Evolutionary conservation across 2,329 filamentous ascomycete genomes (phyloP).

Genomic region (Colletotrichum tabaci): DNA sequence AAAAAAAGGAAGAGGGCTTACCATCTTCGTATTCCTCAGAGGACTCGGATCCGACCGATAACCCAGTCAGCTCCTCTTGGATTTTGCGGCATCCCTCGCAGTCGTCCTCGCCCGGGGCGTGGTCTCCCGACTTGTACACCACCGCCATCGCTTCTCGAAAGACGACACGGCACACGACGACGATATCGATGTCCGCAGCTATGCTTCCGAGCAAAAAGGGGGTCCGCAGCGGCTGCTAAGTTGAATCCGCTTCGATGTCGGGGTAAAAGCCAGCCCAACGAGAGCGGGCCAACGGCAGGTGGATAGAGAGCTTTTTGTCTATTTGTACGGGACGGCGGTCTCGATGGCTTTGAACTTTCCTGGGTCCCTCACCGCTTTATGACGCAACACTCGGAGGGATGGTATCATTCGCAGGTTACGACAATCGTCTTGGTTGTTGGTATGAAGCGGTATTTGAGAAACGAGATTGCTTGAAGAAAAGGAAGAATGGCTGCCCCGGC

Average conservation of each 20-base stretch:
- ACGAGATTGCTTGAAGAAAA: constrained; percentile 20
- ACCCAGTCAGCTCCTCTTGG: constrained; percentile 29
- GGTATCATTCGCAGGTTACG: constrained; percentile 39
- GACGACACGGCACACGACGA: neutral
- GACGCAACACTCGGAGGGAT: constrained; percentile 41
- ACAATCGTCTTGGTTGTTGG: neutral
- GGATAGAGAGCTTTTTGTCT: constrained; percentile 20
- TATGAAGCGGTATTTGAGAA: constrained; percentile 20
- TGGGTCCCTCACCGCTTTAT: constrained; percentile 39
- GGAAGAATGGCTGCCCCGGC: neutral
- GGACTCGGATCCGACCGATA: constrained; percentile 26
- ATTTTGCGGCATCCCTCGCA: constrained; percentile 42
- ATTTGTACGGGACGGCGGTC: constrained; percentile 36
- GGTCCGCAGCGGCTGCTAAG: neutral
- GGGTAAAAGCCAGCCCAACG: neutral
- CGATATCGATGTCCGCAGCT: neutral
- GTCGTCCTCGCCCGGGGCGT: constrained; percentile 17
- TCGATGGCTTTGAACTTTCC: constrained; percentile 18
- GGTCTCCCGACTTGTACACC: constrained; percentile 22
- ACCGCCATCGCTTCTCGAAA: constrained; percentile 11
- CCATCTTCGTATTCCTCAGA: constrained; percentile 39
- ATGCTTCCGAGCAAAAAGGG: neutral
- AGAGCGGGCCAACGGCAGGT: no score
- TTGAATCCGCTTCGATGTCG: constrained; percentile 7
- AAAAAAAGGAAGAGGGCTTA: constrained; percentile 3